phyloP scores from a whole-genome alignment of 257 asterid genomes.

The Galeopsis tetrahit region DNA sequence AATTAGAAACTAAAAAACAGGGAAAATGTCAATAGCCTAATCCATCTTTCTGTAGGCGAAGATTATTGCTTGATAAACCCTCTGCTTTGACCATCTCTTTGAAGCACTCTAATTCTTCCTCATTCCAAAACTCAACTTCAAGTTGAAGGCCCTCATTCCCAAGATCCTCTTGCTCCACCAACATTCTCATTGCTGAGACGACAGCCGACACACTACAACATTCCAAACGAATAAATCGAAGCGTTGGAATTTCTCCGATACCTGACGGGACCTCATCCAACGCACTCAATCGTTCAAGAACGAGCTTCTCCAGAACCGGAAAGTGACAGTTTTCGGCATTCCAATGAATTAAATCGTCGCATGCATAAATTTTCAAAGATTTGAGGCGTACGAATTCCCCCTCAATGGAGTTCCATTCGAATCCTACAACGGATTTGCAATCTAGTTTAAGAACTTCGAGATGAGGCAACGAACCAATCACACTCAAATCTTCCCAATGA shows the following conservation, averaged over 20 bases:
- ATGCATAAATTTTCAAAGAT: not conserved
- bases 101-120: not conserved
- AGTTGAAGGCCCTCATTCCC: conserved; percentile 29
- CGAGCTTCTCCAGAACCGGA: not conserved
- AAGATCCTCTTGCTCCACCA: conserved; percentile 20
- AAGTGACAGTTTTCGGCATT: conserved; percentile 12
- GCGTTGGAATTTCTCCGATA: conserved; percentile 31
- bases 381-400: conserved; percentile 16
- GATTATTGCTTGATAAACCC: not conserved
- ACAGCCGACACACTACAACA: not conserved
- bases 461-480: conserved; percentile 12
- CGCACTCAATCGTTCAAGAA: not conserved
- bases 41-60: not conserved
- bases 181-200: not conserved
- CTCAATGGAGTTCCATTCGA: conserved; percentile 23
- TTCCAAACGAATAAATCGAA: not conserved
- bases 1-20: too few species aligned
- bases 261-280: conserved; percentile 18
- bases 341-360: conserved; percentile 11
- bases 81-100: not conserved
- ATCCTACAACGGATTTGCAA: not conserved
- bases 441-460: not conserved
- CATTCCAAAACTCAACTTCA: not conserved
- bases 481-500: conserved; percentile 21
- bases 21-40: not conserved